Conservation (phyloP, 2,329 filamentous ascomycete species). For the Verticillium albo-atrum region DNA sequence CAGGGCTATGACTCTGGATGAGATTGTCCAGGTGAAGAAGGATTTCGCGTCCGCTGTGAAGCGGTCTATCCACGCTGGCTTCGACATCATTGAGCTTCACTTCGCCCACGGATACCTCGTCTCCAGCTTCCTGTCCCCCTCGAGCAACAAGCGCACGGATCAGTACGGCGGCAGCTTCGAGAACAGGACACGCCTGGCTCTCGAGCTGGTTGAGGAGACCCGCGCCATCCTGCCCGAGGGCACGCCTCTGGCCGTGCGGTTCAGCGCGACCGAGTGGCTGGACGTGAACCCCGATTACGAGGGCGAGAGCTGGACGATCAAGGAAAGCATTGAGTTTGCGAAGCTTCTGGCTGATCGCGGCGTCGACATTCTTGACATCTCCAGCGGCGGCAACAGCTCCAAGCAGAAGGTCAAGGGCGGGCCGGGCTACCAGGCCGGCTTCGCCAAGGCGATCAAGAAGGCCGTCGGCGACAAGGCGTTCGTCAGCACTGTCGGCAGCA, state of each 20-base stretch:
- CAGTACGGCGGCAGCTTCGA: constrained; percentile 65
- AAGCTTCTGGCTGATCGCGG: constrained; percentile 58
- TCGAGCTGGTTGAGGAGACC: constrained; percentile 62
- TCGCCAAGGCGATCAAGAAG: constrained; percentile 67
- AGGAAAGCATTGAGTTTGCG: constrained; percentile 61
- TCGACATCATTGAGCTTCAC: constrained; percentile 70
- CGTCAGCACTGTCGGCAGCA: constrained; percentile 44
- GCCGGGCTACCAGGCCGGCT: constrained; percentile 66
- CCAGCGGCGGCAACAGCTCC: constrained; percentile 60
- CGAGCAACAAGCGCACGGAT: constrained; percentile 65
- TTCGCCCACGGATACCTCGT: constrained; percentile 76
- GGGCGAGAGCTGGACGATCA: constrained; percentile 61
- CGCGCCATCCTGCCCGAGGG: constrained; percentile 58
- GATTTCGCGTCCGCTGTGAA: constrained; percentile 52
- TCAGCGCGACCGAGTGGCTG: constrained; percentile 74
- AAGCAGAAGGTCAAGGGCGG: constrained; percentile 52
- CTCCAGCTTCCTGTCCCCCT: constrained; percentile 64
- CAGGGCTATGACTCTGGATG: constrained; percentile 58
- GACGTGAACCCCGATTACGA: constrained; percentile 51
- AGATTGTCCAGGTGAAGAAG: constrained; percentile 61
- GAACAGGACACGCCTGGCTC: constrained; percentile 63
- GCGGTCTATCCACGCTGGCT: constrained; percentile 58
- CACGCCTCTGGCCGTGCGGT: constrained; percentile 69
- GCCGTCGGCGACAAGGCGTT: constrained; percentile 57
- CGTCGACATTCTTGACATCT: constrained; percentile 73